Evolutionary conservation across 2,329 filamentous ascomycete species (phyloP).

Genomic region (Elsinoe ampelina): DNA sequence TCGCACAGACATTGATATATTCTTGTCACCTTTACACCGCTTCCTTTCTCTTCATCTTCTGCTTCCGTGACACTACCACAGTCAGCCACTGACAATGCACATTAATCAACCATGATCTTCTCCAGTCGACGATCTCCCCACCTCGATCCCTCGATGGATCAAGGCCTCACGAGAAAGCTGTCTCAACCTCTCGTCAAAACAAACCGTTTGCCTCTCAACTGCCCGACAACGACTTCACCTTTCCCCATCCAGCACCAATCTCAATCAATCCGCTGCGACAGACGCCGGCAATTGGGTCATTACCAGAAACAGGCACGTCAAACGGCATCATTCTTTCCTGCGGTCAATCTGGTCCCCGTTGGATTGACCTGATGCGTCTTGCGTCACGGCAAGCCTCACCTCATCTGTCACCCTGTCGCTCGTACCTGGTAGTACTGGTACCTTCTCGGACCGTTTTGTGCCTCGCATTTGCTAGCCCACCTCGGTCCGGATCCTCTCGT

Average conservation of each 20-base stretch:
- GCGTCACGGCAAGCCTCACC: constrained; percentile 12
- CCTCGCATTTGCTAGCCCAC: background rate
- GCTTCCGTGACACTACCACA: background rate
- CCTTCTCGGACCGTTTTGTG: background rate
- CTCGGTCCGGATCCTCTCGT: background rate
- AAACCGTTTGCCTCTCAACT: constrained; percentile 4
- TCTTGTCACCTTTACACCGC: background rate
- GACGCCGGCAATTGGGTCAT: background rate
- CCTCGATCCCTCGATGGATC: background rate
- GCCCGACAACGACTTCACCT: constrained; percentile 6
- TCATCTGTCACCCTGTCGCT: background rate
- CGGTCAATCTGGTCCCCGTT: constrained; percentile 9
- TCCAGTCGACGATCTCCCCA: background rate
- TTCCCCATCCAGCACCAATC: background rate
- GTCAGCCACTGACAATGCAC: background rate
- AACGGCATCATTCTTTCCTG: constrained; percentile 2
- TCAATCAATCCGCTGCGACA: background rate
- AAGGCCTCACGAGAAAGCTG: background rate
- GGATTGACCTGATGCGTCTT: background rate
- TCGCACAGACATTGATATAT: background rate
- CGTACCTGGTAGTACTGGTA: background rate
- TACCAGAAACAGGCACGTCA: constrained; percentile 11
- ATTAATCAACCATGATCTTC: too few species aligned
- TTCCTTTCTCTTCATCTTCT: background rate
- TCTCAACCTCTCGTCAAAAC: constrained; percentile 1